Base-by-base conservation (phyloP, 2,329 filamentous ascomycete genomes). In the Rhinocladiella mackenziei region DNA sequence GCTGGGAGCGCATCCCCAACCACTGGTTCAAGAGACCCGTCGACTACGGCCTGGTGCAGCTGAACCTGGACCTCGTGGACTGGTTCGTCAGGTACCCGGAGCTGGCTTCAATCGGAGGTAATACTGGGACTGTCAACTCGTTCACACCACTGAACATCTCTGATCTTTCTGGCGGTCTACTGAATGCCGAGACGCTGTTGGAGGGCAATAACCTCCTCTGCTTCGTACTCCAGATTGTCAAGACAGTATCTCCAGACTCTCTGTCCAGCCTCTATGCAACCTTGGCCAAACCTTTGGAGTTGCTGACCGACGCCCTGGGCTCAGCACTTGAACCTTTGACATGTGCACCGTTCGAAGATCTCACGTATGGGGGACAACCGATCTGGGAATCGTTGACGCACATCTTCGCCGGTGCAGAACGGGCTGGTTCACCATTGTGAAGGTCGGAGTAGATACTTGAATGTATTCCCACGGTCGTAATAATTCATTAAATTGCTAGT, bases 1-100 rank as follows among this genome's bases (percentile, higher is more conserved):
- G 75, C n/a, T 68, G 68, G 54, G 73, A 77, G 52, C 64, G 67
- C 3, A 74, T 77, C 30, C 74, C 75, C 0, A 63, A 69, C 17
- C 76, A 77, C 58, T 77, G 73, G 70, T 77, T 72, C 58, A 66
- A 67, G 29, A 62, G 56, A 4, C 58, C 62, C 0, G 56, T 65
- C 0, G 72, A 75, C 36, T 77, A 74, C 44, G 67, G 68, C n/a
- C 60, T 75, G 5, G 54, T 73, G 4, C 60, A 66, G 18, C 58
- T 70, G 5, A 68, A 63, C 20, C 34, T 62, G 9, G 73, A 75
- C 51, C 51, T 71, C 3, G 39, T 69, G 4, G 51, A 55, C 22
- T 65, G 61, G 49, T 57, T 66, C 1, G 5, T 59, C 11, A 61
- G 69, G 50, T 64, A 74, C 37, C 71, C 71, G 0, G 58, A 67